These are phyloP conservation scores for Solanum hybrid DNA, from an alignment of 305 asterid genomes.

Conservation along the genomic window DNA sequence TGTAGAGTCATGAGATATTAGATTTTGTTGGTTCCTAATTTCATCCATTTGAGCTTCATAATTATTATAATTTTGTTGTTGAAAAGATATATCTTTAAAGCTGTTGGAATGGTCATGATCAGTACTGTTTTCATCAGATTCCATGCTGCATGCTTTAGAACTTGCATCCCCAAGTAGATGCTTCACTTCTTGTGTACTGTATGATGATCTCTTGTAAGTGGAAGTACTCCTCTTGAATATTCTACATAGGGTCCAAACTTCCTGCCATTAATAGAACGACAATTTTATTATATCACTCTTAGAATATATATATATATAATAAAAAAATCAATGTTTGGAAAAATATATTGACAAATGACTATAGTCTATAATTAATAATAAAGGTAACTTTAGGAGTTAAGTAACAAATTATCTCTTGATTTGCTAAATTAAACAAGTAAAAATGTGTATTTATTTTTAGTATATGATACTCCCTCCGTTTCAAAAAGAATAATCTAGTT, in stretches of 20 bases:
- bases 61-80: neutral
- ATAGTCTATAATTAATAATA: neutral
- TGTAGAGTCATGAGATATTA: neutral
- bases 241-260: slow-evolving; percentile 41
- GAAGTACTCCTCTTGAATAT: slow-evolving; percentile 20
- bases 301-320: neutral
- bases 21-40: neutral
- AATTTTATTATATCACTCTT: neutral
- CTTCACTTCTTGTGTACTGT: slow-evolving; percentile 16
- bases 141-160: slow-evolving; percentile 20
- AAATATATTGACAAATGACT: neutral
- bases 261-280: slow-evolving; percentile 12
- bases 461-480: neutral
- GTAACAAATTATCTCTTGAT: neutral
- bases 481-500: too few relatives aligned
- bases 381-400: neutral
- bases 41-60: neutral
- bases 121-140: slow-evolving; percentile 1
- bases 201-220: slow-evolving; percentile 12
- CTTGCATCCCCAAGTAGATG: slow-evolving; percentile 6
- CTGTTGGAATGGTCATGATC: neutral
- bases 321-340: neutral
- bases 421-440: neutral
- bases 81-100: neutral
- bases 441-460: neutral